Evolutionary conservation across 176 grass and related monocot genomes (phyloP), one percentile per base, ranked within the genome.

Genomic region (Oryza rufipogon): DNA sequence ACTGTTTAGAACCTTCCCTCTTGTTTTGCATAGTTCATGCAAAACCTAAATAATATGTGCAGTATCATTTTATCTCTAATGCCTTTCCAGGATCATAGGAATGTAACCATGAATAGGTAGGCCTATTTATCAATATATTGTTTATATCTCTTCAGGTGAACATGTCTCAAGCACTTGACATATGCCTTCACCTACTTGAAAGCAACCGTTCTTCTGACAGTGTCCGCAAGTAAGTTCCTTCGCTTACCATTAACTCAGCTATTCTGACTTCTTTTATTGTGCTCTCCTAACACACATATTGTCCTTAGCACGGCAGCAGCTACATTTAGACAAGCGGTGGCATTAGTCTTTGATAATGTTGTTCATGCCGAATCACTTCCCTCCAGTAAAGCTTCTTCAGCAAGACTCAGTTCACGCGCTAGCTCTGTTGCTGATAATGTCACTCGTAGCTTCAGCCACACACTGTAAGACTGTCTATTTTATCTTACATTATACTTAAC

Each of bases 301-400:
- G 80, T 72, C 90, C 68, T 80, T 83, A 98, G 96, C 87, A 98
- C 96, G 85, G 96, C 96, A 79, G 96, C 96, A 88, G 96, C 96
- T 86, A 98, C 96, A 74, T 95, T 98, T 87, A 95, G 96, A 89
- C 96, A 98, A 88, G 96, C 96, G 82, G 96, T 95, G 80, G 96
- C 96, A 48, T 78, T 98, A 66, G 88, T 95, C 79, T 98, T 98
- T 85, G 96, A 95, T 75, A 91, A 92, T 34, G 96, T 95, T 89
- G 75, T 89, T 76, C 74, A 38, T 69, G 77, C 83, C 66, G 96
- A 98, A 89, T 93, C 91, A 82, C 96, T 98, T 89, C 96, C 93
- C 42, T 78, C 85, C n/a, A 93, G 91, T 76, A 98, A 95, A 93
- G 77, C 77, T 88, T 87, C 86, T 88, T 70, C 93, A 77, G 76